Base-by-base conservation (phyloP, 108 stramenopile species). In the Cyclotella sp. region DNA sequence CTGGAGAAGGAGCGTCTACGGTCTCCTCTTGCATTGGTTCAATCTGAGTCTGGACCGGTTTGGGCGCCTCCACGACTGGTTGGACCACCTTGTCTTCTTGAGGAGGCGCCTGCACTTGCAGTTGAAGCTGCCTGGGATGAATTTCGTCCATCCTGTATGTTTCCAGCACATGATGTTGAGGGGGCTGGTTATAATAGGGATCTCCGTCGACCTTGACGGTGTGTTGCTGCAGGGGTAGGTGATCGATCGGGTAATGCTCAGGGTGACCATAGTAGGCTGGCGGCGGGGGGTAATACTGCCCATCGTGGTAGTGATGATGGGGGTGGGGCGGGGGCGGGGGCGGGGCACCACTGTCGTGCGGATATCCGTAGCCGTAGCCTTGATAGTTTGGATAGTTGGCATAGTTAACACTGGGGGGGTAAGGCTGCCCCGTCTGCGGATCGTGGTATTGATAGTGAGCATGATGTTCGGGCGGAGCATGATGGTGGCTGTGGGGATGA, bases 311-410 rank as follows among this genome's bases (percentile, higher is more conserved):
- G 15, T 44, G 42, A 19, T 70, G 70, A 44, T 70, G 68, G 53
- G 19, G 47, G 34, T 18, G 72, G 26, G 62, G 63, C 15, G 63
- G 73, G 3, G 73, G 73, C 0, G 63, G 73, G 9, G 59, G 71
- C 2, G 47, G 73, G 1, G 55, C 64, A 16, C 49, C 68, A 11
- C 46, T 60, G 18, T 69, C n/a, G 61, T 47, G 44, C 16, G 67
- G 68, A 57, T 69, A 77, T 29, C 53, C 57, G 69, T 77, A 67
- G 18, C 45, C 44, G 30, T 59, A 53, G 18, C 51, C 39, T 46
- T n/a, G 53, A 34, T 45, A 66, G 51, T 41, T 55, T 3, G 64
- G 65, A 45, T 45, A 42, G 49, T 29, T 65, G 24, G 47, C 46
- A 22, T 62, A 61, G 47, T 59, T 61, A 7, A 22, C 40, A 22